Evolutionary conservation across 495 filamentous ascomycete genomes (phyloP).

Genomic region (Pyrenula massariospora): DNA sequence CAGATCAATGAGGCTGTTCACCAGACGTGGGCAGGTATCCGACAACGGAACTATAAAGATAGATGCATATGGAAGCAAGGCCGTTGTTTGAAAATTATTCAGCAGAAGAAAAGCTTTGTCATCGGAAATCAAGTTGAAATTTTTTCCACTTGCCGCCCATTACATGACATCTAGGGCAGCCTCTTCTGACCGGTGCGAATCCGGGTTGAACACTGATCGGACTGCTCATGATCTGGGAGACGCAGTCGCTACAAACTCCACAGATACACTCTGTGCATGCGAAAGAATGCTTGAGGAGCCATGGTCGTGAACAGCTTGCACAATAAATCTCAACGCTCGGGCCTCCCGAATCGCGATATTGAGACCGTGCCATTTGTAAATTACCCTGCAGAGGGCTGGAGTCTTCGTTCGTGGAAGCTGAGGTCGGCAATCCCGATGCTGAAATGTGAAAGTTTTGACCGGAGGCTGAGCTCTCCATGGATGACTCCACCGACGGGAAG

Average conservation of each 20-base stretch:
- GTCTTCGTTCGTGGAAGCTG: constrained; percentile 27
- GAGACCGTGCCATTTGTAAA: background rate
- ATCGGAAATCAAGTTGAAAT: constrained; percentile 42
- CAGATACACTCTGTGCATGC: constrained; percentile 93
- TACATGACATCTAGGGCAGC: constrained; percentile 39
- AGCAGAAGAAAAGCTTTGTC: constrained; percentile 12
- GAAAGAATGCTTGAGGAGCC: constrained; percentile 65
- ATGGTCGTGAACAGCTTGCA: constrained; percentile 64
- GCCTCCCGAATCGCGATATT: constrained; percentile 22
- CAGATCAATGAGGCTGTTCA: too few relatives aligned
- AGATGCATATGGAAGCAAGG: background rate
- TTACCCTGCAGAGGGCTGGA: constrained; percentile 28
- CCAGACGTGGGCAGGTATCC: too few relatives aligned
- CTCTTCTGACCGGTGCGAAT: constrained; percentile 22
- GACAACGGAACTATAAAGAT: too few relatives aligned
- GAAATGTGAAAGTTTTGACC: constrained; percentile 57
- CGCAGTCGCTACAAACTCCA: constrained; percentile 76
- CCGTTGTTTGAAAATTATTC: background rate
- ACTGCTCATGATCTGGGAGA: constrained; percentile 58
- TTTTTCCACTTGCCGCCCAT: constrained; percentile 41
- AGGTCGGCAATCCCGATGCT: constrained; percentile 30
- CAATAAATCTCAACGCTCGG: constrained; percentile 76
- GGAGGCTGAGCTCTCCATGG: constrained; percentile 40
- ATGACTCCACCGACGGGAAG: constrained; percentile 75
- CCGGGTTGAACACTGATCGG: constrained; percentile 24